Conservation (phyloP, 768 basidiomycete species). For the Boletus speciosus region DNA sequence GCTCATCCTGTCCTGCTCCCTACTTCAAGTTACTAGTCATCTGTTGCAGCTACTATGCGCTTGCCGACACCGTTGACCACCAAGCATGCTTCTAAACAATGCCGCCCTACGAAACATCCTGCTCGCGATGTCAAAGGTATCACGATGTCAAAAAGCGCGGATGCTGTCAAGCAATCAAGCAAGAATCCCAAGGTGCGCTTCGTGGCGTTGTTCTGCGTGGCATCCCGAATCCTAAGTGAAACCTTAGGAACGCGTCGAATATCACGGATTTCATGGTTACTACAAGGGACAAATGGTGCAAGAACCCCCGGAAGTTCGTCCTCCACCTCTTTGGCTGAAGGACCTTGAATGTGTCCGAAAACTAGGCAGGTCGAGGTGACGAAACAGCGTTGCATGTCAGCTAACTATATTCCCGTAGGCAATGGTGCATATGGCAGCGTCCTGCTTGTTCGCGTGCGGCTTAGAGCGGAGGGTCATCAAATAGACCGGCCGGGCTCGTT, state of each 20-base stretch:
- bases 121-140: conserved; percentile 9
- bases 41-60: conserved; percentile 12
- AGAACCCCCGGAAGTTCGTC: conserved; percentile 35
- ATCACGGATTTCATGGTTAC: conserved; percentile 9
- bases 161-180: conserved; percentile 2
- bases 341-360: conserved; percentile 43
- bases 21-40: neutral
- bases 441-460: conserved; percentile 37
- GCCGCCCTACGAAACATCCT: conserved; percentile 9
- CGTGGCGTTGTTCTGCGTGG: neutral
- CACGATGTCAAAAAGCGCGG: conserved; percentile 3
- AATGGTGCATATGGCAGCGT: conserved; percentile 42
- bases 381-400: neutral
- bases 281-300: conserved; percentile 14
- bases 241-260: conserved; percentile 15
- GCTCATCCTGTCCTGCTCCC: neutral
- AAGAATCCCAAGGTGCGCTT: conserved; percentile 5
- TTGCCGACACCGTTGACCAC: conserved; percentile 4
- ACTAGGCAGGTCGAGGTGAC: conserved; percentile 31
- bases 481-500: conserved; percentile 36
- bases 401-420: conserved; percentile 29
- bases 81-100: conserved; percentile 5
- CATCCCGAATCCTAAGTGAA: neutral
- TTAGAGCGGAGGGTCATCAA: conserved; percentile 25
- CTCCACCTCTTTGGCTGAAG: conserved; percentile 32